Evolutionary conservation across 805 yeast genomes (phyloP).

Genomic region (Jamesozyma piceae): DNA sequence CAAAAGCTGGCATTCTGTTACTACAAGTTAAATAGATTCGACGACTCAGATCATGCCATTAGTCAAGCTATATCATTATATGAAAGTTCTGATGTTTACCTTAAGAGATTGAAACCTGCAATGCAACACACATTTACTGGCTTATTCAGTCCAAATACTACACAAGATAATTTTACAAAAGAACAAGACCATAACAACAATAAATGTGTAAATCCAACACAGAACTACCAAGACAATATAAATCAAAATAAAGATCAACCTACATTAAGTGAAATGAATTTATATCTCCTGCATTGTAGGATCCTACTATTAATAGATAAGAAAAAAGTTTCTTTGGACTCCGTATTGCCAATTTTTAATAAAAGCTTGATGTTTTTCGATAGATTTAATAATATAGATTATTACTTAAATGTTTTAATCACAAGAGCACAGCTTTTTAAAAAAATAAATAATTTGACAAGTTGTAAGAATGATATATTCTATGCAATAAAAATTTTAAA

Average conservation of each 20-base stretch:
- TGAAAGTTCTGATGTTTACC: not conserved
- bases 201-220: not conserved
- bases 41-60: constrained; percentile 19
- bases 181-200: not conserved
- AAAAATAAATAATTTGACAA: constrained; percentile 9
- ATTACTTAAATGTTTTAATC: constrained; percentile 13
- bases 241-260: not conserved
- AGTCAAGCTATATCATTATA: constrained; percentile 4
- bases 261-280: not conserved
- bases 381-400: constrained; percentile 6
- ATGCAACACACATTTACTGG: not conserved
- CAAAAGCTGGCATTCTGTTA: constrained; percentile 17
- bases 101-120: not conserved
- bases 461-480: constrained; percentile 10
- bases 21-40: constrained; percentile 15
- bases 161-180: not conserved
- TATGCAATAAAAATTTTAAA: constrained; percentile 10
- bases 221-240: too few relatives aligned
- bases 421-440: constrained; percentile 19
- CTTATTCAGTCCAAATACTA: not conserved
- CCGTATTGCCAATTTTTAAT: constrained; percentile 10
- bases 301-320: constrained; percentile 11
- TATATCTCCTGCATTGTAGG: constrained; percentile 14
- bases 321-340: constrained; percentile 5
- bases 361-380: constrained; percentile 9